phyloP scores from a whole-genome alignment of 257 asterid species.

The Solanum pinnatisectum region DNA sequence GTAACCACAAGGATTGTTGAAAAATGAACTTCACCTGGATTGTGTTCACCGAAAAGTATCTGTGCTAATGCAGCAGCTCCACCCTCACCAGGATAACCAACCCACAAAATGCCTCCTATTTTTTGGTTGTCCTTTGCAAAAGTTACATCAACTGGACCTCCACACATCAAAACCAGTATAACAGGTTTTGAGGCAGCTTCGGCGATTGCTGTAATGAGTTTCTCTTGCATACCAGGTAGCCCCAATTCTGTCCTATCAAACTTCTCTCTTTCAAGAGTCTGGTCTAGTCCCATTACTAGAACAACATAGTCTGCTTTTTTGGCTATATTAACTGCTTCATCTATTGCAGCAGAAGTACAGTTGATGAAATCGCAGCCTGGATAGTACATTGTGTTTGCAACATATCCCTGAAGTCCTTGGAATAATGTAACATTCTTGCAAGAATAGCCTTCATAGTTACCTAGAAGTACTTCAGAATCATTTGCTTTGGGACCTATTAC shows the following conservation, averaged over 20 bases:
- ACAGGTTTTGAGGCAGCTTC: constrained; percentile 34
- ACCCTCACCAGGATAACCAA: constrained; percentile 63
- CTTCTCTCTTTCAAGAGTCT: constrained; percentile 38
- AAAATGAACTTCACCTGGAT: constrained; percentile 35
- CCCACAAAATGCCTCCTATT: constrained; percentile 35
- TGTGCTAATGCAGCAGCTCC: constrained; percentile 59
- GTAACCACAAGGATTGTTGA: neutral
- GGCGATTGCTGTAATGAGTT: constrained; percentile 29
- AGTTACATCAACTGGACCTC: constrained; percentile 67
- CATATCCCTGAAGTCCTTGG: constrained; percentile 35
- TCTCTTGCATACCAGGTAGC: constrained; percentile 50
- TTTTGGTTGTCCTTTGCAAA: constrained; percentile 42
- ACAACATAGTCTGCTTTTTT: constrained; percentile 38
- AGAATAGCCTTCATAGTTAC: constrained; percentile 61
- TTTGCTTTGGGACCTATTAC: constrained; percentile 61
- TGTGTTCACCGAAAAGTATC: constrained; percentile 46
- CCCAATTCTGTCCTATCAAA: constrained; percentile 37
- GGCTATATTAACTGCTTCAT: constrained; percentile 23
- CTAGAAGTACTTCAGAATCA: constrained; percentile 15
- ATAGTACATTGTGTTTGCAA: constrained; percentile 11
- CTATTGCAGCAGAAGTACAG: constrained; percentile 27
- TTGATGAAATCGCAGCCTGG: constrained; percentile 34
- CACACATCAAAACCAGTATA: constrained; percentile 39
- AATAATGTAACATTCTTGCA: constrained; percentile 40
- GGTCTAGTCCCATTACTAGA: constrained; percentile 63